Evolutionary conservation across 306 rosid genomes (phyloP), one percentile per base, ranked within the genome.

Genomic region (Vigna trinervia): DNA sequence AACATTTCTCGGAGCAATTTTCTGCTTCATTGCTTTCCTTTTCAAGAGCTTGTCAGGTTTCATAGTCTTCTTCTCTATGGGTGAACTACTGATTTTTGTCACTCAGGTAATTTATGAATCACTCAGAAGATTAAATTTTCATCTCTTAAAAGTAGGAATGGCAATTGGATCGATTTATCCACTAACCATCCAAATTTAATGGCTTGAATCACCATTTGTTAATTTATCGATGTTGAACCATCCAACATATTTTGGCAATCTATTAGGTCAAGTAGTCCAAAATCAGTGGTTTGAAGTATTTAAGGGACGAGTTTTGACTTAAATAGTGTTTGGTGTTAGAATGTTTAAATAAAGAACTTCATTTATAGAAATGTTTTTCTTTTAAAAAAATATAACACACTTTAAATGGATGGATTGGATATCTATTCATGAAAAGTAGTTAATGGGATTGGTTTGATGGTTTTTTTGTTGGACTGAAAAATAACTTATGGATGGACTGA

Each of bases 31-130:
- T 51, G 96, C 98, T 58, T 95, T 95, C 74, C 90, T 89, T 81
- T 78, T 91, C 58, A 87, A 34, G 83, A 74, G 84, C 90, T 86
- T 95, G 86, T 69, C 80, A 76, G 89, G 82, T 66, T 95, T 81
- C 85, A 64, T 92, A 48, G 87, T 85, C 56, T 81, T 95, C 74
- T 92, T 92, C 71, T 36, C 91, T 52, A 23, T 95, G 6, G 97
- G 98, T n/a, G 97, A 95, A 87, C 79, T 95, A 43, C 87, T 92
- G 60, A 78, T 95, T 74, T 95, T 95, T 79, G 92, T 91, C 76
- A 90, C 89, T 39, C 96, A 90, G 96, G 98, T 94, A 84, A 71
- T 41, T 83, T 65, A 30, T 77, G 54, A 79, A 71, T 53, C 50
- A 67, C 32, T 12, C 28, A 30, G 48, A 43, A 72, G 72, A 32